Evolutionary conservation across 108 stramenopile genomes (phyloP).

Genomic region (Fragilaria crotonensis): DNA sequence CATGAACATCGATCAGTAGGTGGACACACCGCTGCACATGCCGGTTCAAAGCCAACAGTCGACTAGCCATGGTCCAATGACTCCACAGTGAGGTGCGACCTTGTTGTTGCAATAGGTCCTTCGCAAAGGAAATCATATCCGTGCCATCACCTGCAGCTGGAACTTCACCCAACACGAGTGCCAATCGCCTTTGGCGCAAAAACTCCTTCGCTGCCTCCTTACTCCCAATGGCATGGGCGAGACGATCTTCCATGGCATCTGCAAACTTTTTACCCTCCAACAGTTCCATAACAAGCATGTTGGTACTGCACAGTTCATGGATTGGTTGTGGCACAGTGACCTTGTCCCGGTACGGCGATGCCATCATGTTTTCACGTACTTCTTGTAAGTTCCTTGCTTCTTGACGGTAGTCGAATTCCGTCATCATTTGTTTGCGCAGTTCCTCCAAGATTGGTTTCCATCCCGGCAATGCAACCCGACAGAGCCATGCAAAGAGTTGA

Average conservation of each 20-base stretch:
- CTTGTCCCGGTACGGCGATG: conserved; percentile 26
- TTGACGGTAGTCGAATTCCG: conserved; percentile 61
- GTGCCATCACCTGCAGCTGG: neutral
- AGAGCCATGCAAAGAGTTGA: conserved; percentile 60
- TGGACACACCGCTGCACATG: conserved; percentile 30
- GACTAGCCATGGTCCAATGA: neutral
- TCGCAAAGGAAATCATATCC: neutral
- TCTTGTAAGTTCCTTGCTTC: conserved; percentile 39
- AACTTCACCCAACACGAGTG: neutral
- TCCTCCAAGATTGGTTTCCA: conserved; percentile 65
- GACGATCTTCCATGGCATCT: conserved; percentile 36
- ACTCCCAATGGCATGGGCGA: conserved; percentile 35
- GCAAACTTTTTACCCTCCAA: conserved; percentile 52
- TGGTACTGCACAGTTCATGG: conserved; percentile 37
- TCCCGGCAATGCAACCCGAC: conserved; percentile 53
- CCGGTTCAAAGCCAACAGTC: conserved; percentile 16
- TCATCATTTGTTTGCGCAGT: conserved; percentile 55
- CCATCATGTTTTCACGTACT: conserved; percentile 41
- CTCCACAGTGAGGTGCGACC: neutral
- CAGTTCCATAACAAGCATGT: conserved; percentile 66
- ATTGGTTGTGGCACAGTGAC: conserved; percentile 48
- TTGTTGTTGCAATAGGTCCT: neutral
- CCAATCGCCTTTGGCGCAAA: conserved; percentile 32
- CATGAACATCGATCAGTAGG: conserved; percentile 56
- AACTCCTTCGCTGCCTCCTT: conserved; percentile 24